Evolutionary conservation across 2,329 filamentous ascomycete species (phyloP).

Genomic region (Aspergillus floridensis): DNA sequence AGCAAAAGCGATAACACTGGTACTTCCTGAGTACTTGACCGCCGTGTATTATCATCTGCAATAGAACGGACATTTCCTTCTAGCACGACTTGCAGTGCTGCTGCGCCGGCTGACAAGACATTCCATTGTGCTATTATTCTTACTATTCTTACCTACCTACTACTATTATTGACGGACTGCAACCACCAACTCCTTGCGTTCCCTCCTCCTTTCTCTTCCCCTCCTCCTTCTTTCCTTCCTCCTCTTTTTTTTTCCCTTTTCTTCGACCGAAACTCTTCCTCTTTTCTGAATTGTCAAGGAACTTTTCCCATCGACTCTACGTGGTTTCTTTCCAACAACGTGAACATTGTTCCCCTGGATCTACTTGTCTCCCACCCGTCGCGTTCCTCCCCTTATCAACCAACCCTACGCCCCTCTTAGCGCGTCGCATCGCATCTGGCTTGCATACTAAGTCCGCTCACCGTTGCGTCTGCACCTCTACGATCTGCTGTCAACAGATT

Average conservation of each 20-base stretch:
- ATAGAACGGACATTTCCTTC: conserved; percentile 3
- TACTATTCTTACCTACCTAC: conserved; percentile 2
- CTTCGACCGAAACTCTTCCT: conserved; percentile 4
- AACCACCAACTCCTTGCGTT: conserved; percentile 11
- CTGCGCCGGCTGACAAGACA: conserved; percentile 13
- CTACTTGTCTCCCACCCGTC: conserved; percentile 9
- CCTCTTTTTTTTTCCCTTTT: conserved; percentile 3
- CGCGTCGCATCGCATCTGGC: conserved; percentile 24
- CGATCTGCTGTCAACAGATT: conserved; percentile 10
- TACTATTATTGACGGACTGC: conserved; percentile 15
- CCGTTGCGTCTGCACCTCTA: conserved; percentile 16
- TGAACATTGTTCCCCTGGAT: not conserved
- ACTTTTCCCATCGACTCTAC: not conserved
- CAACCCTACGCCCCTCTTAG: conserved; percentile 14
- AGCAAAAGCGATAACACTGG: not conserved
- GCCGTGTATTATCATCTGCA: not conserved
- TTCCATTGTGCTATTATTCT: conserved; percentile 15
- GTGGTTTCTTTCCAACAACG: conserved; percentile 8
- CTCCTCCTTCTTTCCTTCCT: conserved; percentile 9
- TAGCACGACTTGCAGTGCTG: conserved; percentile 1
- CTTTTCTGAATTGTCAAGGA: conserved; percentile 8
- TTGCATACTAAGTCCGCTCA: conserved; percentile 13
- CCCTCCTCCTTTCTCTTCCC: conserved; percentile 9
- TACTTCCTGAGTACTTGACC: not conserved
- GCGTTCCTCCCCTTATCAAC: conserved; percentile 14